These are phyloP conservation scores for Pseudogymnoascus sp. DNA, from an alignment of 2,329 filamentous ascomycete genomes.

Conservation along the genomic window DNA sequence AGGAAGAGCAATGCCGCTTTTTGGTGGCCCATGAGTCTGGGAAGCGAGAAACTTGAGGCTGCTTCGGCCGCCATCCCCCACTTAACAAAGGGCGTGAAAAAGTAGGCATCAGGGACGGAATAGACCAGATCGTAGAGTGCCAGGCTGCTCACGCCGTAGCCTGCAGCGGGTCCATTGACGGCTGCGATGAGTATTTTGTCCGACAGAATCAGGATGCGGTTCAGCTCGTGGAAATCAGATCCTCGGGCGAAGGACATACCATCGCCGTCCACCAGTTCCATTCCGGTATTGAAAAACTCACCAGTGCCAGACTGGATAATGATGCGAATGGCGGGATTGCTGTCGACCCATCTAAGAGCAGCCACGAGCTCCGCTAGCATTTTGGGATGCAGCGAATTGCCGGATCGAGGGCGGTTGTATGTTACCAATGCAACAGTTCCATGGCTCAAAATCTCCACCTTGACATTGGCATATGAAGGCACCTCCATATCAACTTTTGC, in stretches of 20 bases:
- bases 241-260: constrained; percentile 14
- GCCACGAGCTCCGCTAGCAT: constrained; percentile 15
- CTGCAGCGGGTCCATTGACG: constrained; percentile 21
- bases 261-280: constrained; percentile 17
- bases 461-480: not conserved
- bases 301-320: constrained; percentile 20
- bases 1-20: constrained; percentile 18
- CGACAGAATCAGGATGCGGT: constrained; percentile 17
- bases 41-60: constrained; percentile 19
- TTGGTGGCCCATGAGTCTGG: constrained; percentile 20
- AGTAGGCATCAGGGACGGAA: constrained; percentile 19
- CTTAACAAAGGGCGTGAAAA: constrained; percentile 23
- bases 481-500: not conserved
- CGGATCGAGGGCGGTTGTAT: constrained; percentile 20
- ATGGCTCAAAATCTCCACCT: not conserved
- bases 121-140: constrained; percentile 22
- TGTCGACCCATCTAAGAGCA: constrained; percentile 17
- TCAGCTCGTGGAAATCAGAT: constrained; percentile 19
- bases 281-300: constrained; percentile 19
- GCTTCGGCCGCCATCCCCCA: constrained; percentile 21
- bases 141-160: constrained; percentile 19
- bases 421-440: constrained; percentile 15
- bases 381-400: constrained; percentile 18
- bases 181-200: constrained; percentile 21
- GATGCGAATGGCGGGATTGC: constrained; percentile 13